Base-by-base conservation (phyloP, 2,329 filamentous ascomycete genomes). In the Penicillium sp. region DNA sequence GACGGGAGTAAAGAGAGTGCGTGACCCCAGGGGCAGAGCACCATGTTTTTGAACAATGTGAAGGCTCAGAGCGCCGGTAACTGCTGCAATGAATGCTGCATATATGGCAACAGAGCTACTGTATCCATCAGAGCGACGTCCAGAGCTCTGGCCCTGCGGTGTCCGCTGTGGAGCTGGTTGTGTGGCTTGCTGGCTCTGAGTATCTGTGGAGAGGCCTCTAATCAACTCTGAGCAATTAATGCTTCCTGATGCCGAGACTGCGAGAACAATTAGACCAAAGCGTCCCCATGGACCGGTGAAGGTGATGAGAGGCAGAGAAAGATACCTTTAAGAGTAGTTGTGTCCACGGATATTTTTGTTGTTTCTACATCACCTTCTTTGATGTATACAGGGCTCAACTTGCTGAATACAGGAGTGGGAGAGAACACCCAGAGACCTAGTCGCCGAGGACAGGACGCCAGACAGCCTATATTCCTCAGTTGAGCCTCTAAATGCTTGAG, bases 341-440 rank as follows among this genome's bases (percentile, higher is more conserved):
- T 54, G 27, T 61, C 66, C 35, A 69, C 54, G 18, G 54, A 39
- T n/a, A 70, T 60, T 34, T 59, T 61, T 35, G 50, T 64, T 13
- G 60, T 60, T 36, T 64, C 59, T 29, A 57, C 49, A 43, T 56
- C 56, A 26, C 49, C 52, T 33, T 58, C 55, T 33, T 55, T 61
- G 34, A 56, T 48, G 43, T 59, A 62, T 33, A 68, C 50, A 34
- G 63, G 50, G 25, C 46, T 46, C 37, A 73, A 53, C 24, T 59
- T 62, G 46, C 69, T 64, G 49, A 72, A 72, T 27, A 64, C 59
- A 12, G 64, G 64, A 35, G 65, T 67, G 8, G 66, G 50, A 24
- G 69, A 73, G 46, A 72, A 73, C 3, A 71, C 58, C 66, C 68
- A 70, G 29, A 73, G 50, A 18, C 68, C 67, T 24, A 68, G 58